These are phyloP conservation scores for Tetracladium setigerum DNA, from an alignment of 495 filamentous ascomycete genomes.

Conservation along the genomic window DNA sequence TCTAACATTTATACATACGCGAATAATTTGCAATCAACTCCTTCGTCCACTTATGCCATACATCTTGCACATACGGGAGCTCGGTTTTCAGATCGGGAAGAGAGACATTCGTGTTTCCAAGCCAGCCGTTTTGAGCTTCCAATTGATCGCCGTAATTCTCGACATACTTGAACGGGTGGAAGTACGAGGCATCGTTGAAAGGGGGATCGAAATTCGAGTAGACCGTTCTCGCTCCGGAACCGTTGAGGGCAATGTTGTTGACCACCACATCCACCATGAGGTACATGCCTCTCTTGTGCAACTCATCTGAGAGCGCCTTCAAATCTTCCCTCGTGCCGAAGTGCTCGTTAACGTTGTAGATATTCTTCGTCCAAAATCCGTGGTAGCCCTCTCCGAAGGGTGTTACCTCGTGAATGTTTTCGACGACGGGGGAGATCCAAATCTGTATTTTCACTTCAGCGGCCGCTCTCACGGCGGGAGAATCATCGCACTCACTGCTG, in stretches of 20 bases:
- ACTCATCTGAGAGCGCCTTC: conserved; percentile 44
- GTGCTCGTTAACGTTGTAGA: conserved; percentile 52
- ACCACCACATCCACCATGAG: conserved; percentile 72
- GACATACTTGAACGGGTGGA: conserved; percentile 57
- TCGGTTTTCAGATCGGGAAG: conserved; percentile 63
- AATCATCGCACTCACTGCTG: conserved; percentile 31
- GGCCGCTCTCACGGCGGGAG: no score
- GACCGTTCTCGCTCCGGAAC: conserved; percentile 45
- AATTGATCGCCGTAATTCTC: conserved; percentile 45
- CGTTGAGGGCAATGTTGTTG: conserved; percentile 63
- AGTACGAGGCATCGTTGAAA: conserved; percentile 52
- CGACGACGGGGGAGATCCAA: conserved; percentile 70
- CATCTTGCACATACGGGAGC: conserved; percentile 39
- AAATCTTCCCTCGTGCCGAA: conserved; percentile 61
- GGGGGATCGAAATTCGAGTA: conserved; percentile 54
- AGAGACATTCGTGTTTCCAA: conserved; percentile 48
- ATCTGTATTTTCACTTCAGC: conserved; percentile 28
- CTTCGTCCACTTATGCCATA: conserved; percentile 57
- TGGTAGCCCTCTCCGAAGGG: conserved; percentile 52
- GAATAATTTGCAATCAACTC: conserved; percentile 58
- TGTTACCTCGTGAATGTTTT: conserved; percentile 43
- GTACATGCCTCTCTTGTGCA: conserved; percentile 57
- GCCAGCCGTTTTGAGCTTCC: conserved; percentile 40
- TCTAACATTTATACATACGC: conserved; percentile 14
- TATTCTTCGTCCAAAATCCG: conserved; percentile 65